phyloP scores from a whole-genome alignment of 441 rosid genomes.

The Omphalea diandra region DNA sequence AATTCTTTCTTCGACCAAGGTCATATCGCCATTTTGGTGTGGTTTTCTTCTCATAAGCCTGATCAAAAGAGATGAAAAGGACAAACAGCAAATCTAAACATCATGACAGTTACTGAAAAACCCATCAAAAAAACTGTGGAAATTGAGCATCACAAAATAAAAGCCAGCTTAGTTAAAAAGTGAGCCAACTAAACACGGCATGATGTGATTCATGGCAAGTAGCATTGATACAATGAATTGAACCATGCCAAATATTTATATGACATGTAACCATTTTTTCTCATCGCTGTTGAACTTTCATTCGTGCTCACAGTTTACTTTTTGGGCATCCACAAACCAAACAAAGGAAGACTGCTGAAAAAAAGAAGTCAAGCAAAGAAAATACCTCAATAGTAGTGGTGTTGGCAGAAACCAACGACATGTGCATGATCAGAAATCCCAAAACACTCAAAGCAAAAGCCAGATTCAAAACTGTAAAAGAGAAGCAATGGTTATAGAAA shows the following conservation, averaged over 20 bases:
- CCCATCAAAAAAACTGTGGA: background rate
- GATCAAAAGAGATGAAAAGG: too few species aligned
- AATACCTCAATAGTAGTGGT: constrained; percentile 90
- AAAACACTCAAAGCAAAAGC: constrained; percentile 83
- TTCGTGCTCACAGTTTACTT: background rate
- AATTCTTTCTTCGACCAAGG: constrained; percentile 70
- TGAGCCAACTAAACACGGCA: background rate
- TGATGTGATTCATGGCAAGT: background rate
- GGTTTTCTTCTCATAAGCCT: constrained; percentile 91
- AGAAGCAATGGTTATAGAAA: constrained; percentile 17
- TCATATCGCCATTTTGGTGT: constrained; percentile 84
- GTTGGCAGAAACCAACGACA: constrained; percentile 66
- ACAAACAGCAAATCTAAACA: constrained; percentile 9
- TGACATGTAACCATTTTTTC: background rate
- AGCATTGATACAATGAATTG: background rate
- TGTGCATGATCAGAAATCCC: constrained; percentile 88
- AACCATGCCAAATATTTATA: background rate
- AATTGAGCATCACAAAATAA: background rate
- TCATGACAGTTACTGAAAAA: background rate
- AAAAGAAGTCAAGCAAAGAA: constrained; percentile 11
- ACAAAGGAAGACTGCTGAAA: background rate
- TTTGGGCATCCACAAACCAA: background rate
- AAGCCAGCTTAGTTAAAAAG: background rate
- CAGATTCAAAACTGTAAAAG: constrained; percentile 63
- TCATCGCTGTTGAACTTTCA: background rate